These are phyloP conservation scores for Yarrowia hollandica DNA, from an alignment of 805 yeast genomes.

Conservation along the genomic window DNA sequence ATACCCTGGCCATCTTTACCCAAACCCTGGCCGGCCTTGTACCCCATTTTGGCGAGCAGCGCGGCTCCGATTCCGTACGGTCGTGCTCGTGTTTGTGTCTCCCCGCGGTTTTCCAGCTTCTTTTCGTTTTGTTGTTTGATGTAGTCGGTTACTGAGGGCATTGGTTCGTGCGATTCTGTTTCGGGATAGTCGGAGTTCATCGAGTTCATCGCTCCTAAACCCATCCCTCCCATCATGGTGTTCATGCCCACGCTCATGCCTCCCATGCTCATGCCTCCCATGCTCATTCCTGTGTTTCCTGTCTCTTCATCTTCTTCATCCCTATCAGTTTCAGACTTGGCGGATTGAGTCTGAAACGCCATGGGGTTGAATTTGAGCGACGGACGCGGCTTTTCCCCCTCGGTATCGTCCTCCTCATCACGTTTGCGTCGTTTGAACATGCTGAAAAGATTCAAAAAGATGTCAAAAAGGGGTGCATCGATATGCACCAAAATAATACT, in stretches of 20 bases:
- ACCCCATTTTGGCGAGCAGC: conserved; percentile 82
- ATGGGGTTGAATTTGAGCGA: conserved; percentile 23
- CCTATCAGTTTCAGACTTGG: neutral
- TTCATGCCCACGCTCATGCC: neutral
- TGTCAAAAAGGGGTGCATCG: neutral
- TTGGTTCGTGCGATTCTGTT: neutral
- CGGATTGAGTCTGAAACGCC: conserved; percentile 7
- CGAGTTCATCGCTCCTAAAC: neutral
- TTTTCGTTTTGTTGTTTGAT: conserved; percentile 14
- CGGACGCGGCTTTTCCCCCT: neutral
- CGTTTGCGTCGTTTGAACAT: conserved; percentile 23
- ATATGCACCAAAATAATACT: no score
- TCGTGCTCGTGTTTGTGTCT: neutral
- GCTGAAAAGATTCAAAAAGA: neutral
- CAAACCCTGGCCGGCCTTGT: conserved; percentile 78
- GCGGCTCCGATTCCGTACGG: conserved; percentile 83
- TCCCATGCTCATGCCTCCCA: neutral
- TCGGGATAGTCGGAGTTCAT: neutral
- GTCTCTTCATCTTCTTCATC: neutral
- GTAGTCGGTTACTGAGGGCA: conserved; percentile 14
- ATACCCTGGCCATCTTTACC: conserved; percentile 76
- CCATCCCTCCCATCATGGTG: neutral
- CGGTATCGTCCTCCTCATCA: neutral
- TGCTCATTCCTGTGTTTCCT: neutral
- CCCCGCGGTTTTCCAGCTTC: conserved; percentile 5